These are phyloP conservation scores for Luffa acutangula DNA, from an alignment of 306 rosid species.

Conservation along the genomic window DNA sequence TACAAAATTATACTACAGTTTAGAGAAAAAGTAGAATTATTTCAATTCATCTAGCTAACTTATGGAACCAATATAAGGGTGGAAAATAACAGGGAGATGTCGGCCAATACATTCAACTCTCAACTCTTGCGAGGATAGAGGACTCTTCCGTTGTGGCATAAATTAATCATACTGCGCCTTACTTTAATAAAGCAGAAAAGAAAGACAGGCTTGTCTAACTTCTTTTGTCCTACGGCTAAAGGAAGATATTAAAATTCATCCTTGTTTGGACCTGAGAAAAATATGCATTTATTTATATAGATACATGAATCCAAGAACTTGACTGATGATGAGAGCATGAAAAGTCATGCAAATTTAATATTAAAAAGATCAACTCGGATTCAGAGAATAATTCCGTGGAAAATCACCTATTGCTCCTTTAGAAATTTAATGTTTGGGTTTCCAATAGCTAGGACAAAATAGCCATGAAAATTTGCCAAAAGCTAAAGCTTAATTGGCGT, in stretches of 20 bases:
- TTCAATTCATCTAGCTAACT: neutral
- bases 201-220: neutral
- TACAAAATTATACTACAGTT: neutral
- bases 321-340: neutral
- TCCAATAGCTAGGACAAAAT: neutral
- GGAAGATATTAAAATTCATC: neutral
- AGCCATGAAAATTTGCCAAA: neutral
- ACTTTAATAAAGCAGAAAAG: conserved; percentile 5
- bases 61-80: neutral
- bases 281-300: neutral
- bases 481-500: neutral
- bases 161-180: neutral
- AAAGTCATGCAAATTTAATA: neutral
- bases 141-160: neutral
- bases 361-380: neutral
- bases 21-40: neutral
- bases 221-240: conserved; percentile 22
- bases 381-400: neutral
- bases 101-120: neutral
- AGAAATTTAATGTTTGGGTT: neutral
- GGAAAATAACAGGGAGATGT: conserved; percentile 10
- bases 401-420: neutral
- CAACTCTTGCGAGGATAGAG: neutral
- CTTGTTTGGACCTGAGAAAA: neutral
- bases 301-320: neutral